Evolutionary conservation across 2,329 filamentous ascomycete species (phyloP).

Genomic region (Huntiella decipiens): DNA sequence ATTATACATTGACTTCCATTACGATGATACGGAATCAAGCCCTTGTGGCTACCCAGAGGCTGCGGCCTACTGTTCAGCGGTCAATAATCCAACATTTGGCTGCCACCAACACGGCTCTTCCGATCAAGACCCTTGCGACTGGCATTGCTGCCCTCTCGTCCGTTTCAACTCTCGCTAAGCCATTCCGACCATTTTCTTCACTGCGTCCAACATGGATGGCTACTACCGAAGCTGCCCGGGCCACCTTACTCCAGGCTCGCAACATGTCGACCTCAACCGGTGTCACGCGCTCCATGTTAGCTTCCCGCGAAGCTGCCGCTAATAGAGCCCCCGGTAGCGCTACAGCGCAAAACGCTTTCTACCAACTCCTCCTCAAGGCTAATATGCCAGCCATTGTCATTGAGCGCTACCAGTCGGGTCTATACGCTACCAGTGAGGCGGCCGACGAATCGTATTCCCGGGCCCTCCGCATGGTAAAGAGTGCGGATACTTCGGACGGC

Average conservation of each 20-base stretch:
- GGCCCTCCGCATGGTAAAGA: slow-evolving; percentile 13
- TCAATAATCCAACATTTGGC: slow-evolving; percentile 10
- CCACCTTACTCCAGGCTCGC: slow-evolving; percentile 3
- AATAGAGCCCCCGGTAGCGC: slow-evolving; percentile 83
- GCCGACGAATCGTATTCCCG: slow-evolving; percentile 58
- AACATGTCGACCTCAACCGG: slow-evolving; percentile 21
- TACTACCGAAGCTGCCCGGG: slow-evolving; percentile 1
- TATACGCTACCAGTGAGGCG: slow-evolving; percentile 61
- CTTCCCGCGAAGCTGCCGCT: slow-evolving; percentile 73
- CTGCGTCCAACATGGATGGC: slow-evolving; percentile 1
- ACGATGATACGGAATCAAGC: slow-evolving; percentile 10
- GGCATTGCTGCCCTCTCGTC: slow-evolving; percentile 3
- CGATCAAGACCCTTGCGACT: slow-evolving; percentile 4
- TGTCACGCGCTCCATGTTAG: slow-evolving; percentile 47
- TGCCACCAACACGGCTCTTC: slow-evolving; percentile 5
- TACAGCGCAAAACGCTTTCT: slow-evolving; percentile 81
- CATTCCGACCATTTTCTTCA: slow-evolving; percentile 10
- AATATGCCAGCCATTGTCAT: slow-evolving; percentile 88
- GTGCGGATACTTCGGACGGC: slow-evolving; percentile 5
- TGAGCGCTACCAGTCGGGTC: slow-evolving; percentile 71
- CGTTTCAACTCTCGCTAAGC: slow-evolving; percentile 15
- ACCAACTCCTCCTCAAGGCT: slow-evolving; percentile 72
- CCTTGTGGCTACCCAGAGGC: slow-evolving; percentile 9
- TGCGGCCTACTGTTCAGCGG: slow-evolving; percentile 7
- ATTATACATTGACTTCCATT: not conserved